Conservation (phyloP, 768 basidiomycete species). For the Hortiboletus flavorubellus region DNA sequence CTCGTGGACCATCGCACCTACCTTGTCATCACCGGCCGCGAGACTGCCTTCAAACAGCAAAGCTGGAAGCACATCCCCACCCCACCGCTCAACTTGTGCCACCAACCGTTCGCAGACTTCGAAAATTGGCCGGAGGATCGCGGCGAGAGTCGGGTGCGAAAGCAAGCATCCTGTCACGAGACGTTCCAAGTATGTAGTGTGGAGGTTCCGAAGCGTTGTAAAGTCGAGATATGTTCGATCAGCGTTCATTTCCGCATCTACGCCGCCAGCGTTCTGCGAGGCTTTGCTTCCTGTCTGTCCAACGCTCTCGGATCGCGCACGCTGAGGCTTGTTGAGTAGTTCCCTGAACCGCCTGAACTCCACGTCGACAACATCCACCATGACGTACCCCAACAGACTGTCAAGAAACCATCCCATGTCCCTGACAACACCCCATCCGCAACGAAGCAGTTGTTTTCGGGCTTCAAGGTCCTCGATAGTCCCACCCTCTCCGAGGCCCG, state of each 20-base stretch:
- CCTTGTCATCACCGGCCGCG: conserved; percentile 46
- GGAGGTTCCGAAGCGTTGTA: conserved; percentile 78
- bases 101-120: conserved; percentile 84
- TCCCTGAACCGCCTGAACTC: conserved; percentile 75
- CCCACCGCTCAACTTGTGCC: conserved; percentile 90
- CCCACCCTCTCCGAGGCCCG: conserved; percentile 83
- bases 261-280: conserved; percentile 1
- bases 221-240: conserved; percentile 62
- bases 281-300: conserved; percentile 9
- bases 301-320: conserved; percentile 20
- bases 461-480: conserved; percentile 65
- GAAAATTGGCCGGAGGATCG: conserved; percentile 66
- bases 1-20: conserved; percentile 72
- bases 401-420: conserved; percentile 94
- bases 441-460: conserved; percentile 63
- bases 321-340: conserved; percentile 38
- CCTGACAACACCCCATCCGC: conserved; percentile 83
- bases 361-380: conserved; percentile 86
- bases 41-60: conserved; percentile 80
- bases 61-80: conserved; percentile 84
- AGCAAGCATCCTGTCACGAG: conserved; percentile 78
- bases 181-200: conserved; percentile 76
- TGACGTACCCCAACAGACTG: conserved; percentile 76
- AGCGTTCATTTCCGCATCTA: conserved; percentile 24
- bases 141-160: conserved; percentile 58